These are phyloP conservation scores for Phascolomyces articulosus DNA, from an alignment of 371 early-diverging fungal species.

Conservation along the genomic window DNA sequence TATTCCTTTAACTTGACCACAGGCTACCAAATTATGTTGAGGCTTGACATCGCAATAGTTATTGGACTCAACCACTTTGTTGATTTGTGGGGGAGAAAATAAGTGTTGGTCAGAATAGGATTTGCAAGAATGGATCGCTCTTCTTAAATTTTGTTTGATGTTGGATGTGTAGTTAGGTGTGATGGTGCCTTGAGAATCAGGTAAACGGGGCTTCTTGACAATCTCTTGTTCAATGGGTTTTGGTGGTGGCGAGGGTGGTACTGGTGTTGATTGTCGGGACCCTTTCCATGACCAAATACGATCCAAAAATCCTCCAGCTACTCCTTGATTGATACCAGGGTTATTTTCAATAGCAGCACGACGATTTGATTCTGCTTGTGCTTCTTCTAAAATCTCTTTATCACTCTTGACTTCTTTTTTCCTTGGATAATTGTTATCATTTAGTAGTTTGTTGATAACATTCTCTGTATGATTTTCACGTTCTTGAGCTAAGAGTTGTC, in stretches of 20 bases:
- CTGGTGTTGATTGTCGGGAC: slow-evolving; percentile 4
- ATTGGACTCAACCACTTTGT: slow-evolving; percentile 43
- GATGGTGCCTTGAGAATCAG: slow-evolving; percentile 40
- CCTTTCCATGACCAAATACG: slow-evolving; percentile 35
- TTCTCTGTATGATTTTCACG: slow-evolving; percentile 59
- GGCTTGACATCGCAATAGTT: slow-evolving; percentile 60
- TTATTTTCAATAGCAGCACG: slow-evolving; percentile 2
- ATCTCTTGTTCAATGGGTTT: slow-evolving; percentile 8
- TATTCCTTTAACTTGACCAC: slow-evolving; percentile 49
- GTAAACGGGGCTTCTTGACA: slow-evolving; percentile 33
- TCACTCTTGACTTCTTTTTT: slow-evolving; percentile 5
- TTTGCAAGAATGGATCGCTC: slow-evolving; percentile 61
- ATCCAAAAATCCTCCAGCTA: slow-evolving; percentile 22
- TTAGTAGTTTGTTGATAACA: slow-evolving; percentile 64
- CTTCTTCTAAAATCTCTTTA: background rate
- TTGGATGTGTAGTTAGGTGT: slow-evolving; percentile 55
- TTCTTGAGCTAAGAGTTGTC: slow-evolving; percentile 54
- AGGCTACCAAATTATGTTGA: slow-evolving; percentile 58
- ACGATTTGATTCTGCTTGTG: background rate
- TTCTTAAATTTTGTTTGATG: slow-evolving; percentile 51
- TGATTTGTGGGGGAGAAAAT: slow-evolving; percentile 48
- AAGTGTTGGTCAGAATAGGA: slow-evolving; percentile 48
- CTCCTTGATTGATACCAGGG: background rate
- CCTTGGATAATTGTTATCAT: slow-evolving; percentile 60
- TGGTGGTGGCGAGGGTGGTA: slow-evolving; percentile 3